Evolutionary conservation across 1,284 basidiomycete species (phyloP), one percentile per base, ranked within the genome.

Genomic region (Rhodotorula glutinis): DNA sequence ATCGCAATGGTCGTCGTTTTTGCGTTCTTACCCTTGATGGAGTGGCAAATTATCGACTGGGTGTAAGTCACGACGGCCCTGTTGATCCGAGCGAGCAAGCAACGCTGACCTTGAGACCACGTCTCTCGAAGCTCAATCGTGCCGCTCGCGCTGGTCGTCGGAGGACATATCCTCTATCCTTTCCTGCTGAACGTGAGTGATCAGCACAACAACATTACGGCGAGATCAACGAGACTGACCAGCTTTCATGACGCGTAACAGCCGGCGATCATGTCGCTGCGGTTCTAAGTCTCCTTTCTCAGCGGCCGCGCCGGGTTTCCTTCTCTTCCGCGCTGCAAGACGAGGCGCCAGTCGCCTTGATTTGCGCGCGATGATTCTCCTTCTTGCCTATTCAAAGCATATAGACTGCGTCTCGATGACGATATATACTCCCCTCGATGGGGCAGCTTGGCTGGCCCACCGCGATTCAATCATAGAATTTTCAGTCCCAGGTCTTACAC

Each of bases 21-120:
- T 41, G 41, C 53, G 1, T 86, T 81, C 60, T 63, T 85, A 13
- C 78, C 89, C 0, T 87, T 87, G 0, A 71, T 79, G 0, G 85
- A 80, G 46, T 91, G 87, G 87, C 82, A 82, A 67, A 55, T 55
- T 13, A 41, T 55, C 38, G 53, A 55, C 53, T 55, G 53, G 53
- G 53, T 55, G 33, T 41, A 25, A 25, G 83, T 69, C 13, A 38
- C 33, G 29, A 10, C 38, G 19, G 10, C 30, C 21, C 8, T 19
- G 21, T 14, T 11, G 3, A 1, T 14, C n/a, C 23, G 5, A 38
- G 0, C 25, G 30, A 29, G 49, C 16, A 21, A 44, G 41, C 43
- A 16, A 21, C 17, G 33, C 43, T 44, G 27, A 53, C 17, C 25
- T 14, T 49, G n/a, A n/a, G 23, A 10, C 2, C n/a, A 29, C 13